Conservation (phyloP, 1,284 basidiomycete genomes). For the Tetrapyrgos nigripes region DNA sequence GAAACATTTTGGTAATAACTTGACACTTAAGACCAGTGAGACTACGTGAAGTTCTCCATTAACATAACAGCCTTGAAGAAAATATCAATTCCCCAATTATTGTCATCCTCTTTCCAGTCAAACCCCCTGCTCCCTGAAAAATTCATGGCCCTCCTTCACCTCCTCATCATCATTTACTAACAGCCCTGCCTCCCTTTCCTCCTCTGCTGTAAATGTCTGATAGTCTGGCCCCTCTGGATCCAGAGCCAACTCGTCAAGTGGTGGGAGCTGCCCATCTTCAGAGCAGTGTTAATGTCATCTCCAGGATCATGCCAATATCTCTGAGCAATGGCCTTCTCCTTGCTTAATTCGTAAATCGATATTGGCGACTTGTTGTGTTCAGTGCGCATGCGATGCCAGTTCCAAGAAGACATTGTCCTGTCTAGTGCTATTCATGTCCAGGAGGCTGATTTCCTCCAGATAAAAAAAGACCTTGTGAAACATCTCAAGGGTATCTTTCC, state of each 20-base stretch:
- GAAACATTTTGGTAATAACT: too few species aligned
- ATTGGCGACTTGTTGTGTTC: conserved; percentile 18
- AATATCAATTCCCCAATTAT: conserved; percentile 20
- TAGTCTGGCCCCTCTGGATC: conserved; percentile 1
- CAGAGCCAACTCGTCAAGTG: neutral
- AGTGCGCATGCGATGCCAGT: conserved; percentile 23
- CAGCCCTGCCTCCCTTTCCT: conserved; percentile 14
- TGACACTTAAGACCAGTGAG: too few species aligned
- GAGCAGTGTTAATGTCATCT: conserved; percentile 11
- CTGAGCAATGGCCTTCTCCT: conserved; percentile 11
- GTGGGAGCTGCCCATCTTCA: neutral
- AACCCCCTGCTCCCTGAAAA: conserved; percentile 7
- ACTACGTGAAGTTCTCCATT: too few species aligned
- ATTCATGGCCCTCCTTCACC: neutral
- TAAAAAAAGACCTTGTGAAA: conserved; percentile 17
- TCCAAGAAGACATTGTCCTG: conserved; percentile 21
- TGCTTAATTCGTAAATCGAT: conserved; percentile 24
- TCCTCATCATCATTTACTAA: conserved; percentile 17
- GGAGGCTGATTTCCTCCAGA: conserved; percentile 8
- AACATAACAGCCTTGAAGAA: conserved; percentile 22
- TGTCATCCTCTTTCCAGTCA: conserved; percentile 16
- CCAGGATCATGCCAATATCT: conserved; percentile 25
- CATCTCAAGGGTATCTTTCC: conserved; percentile 10
- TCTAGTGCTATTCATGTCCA: conserved; percentile 23
- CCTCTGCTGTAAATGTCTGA: neutral